Evolutionary conservation across 495 filamentous ascomycete genomes (phyloP).

Genomic region (Neurospora sp.): DNA sequence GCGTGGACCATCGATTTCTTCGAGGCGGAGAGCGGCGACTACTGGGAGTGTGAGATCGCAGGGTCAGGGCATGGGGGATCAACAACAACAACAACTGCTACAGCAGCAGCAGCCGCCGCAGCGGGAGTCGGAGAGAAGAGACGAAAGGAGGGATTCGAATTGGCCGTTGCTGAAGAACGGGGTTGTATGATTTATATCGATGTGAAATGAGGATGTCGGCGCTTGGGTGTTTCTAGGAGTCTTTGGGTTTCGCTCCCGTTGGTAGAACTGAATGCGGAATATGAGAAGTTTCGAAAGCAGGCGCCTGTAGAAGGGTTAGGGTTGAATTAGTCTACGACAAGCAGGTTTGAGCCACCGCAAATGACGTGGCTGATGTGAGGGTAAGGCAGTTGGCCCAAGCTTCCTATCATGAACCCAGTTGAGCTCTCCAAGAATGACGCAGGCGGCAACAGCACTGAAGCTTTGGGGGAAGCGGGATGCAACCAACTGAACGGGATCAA

Average conservation of each 20-base stretch:
- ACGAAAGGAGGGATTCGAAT: conserved; percentile 1
- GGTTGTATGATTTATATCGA: background rate
- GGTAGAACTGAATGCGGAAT: too few species aligned
- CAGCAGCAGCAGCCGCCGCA: background rate
- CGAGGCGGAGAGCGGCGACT: background rate
- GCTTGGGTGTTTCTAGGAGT: background rate
- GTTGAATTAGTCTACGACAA: background rate
- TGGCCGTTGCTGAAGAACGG: conserved; percentile 2
- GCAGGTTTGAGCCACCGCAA: background rate
- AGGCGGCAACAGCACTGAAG: background rate
- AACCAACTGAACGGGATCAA: background rate
- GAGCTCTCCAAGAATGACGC: background rate
- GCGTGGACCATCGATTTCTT: background rate
- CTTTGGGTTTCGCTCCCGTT: too few species aligned
- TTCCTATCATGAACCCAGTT: background rate
- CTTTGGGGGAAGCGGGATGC: background rate
- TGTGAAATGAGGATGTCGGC: background rate
- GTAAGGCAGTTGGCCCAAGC: background rate
- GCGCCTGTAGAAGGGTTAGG: background rate
- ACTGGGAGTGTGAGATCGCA: background rate
- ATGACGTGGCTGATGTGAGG: background rate
- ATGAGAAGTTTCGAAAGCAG: background rate
- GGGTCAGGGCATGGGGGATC: background rate
- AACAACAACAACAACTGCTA: background rate
- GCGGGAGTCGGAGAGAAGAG: background rate